Evolutionary conservation across 176 grass and related monocot species (phyloP), one percentile per base, ranked within the genome.

Genomic region (Cocos nucifera): DNA sequence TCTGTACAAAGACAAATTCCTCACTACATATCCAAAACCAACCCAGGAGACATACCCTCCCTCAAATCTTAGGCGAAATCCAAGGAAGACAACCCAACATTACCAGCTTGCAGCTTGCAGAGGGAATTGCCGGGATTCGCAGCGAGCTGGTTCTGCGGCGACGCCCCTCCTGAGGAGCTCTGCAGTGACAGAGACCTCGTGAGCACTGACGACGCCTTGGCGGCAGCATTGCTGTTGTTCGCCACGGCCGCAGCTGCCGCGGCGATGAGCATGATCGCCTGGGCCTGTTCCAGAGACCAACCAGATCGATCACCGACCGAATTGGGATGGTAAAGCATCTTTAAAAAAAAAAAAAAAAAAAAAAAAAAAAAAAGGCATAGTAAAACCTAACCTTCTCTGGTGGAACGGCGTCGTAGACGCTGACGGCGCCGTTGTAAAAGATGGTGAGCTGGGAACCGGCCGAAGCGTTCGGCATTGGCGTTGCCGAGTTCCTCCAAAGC

Each of bases 101-200:
- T 63, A 65, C 62, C 62, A 51, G 49, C 63, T 65, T 28, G 63
- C 22, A 53, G 15, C 22, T 65, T 24, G 63, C 63, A 53, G 49
- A 65, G 78, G 18, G 79, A 82, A n/a, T 58, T 77, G 29, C 65
- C 75, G 51, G 70, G 73, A 62, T 77, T 78, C 59, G 74, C 48
- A 0, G 57, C 58, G 26, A 69, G 77, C 27, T 82, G 83, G 76
- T 73, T 53, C 54, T 84, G 86, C n/a, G 77, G 61, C 35, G 35
- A 12, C 19, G 22, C 19, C 18, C 5, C 48, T 26, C 63, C 49
- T 0, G 63, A 20, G 15, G 49, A 15, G 22, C 10, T 65, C 21
- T 17, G 20, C 44, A 65, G 15, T 1, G 62, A 51, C 62, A 51
- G 15, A 52, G 44, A 65, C 48, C 49, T 27, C 15, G 15, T n/a